These are phyloP conservation scores for Candida albicans DNA, from an alignment of 1,139 yeast species.

Conservation along the genomic window DNA sequence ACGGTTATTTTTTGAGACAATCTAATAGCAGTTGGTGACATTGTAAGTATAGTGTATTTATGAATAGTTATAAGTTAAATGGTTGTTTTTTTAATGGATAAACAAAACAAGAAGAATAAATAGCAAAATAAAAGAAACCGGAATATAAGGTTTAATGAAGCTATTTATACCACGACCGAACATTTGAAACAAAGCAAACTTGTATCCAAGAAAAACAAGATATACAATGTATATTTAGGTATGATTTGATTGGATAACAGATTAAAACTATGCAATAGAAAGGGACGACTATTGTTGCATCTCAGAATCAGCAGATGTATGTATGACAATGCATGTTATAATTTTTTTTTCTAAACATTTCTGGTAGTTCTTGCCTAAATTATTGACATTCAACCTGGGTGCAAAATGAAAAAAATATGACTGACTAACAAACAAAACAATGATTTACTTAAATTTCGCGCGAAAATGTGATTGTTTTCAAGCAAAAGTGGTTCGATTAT, in stretches of 20 bases:
- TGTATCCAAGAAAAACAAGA: too few species aligned
- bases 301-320: conserved; percentile 11
- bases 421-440: conserved; percentile 1
- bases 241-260: conserved; percentile 1
- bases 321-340: background rate
- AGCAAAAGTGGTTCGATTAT: conserved; percentile 6
- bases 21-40: conserved; percentile 14
- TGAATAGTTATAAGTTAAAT: background rate
- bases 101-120: background rate
- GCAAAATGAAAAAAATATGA: conserved; percentile 5
- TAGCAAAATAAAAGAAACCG: too few species aligned
- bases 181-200: too few species aligned
- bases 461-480: too few species aligned
- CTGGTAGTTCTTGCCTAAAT: too few species aligned
- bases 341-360: too few species aligned
- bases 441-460: too few species aligned
- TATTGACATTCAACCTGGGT: conserved; percentile 4
- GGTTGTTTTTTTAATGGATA: background rate
- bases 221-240: background rate
- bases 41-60: conserved; percentile 3
- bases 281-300: background rate
- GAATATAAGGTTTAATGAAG: too few species aligned
- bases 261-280: background rate
- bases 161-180: too few species aligned
- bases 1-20: conserved; percentile 6